Percentiles rank a stretch among this genome's conserved stretches.
These are phyloP conservation scores for Aureobasidium leucospermi DNA, from an alignment of 2,329 filamentous ascomycete species.

Conservation along the genomic window DNA sequence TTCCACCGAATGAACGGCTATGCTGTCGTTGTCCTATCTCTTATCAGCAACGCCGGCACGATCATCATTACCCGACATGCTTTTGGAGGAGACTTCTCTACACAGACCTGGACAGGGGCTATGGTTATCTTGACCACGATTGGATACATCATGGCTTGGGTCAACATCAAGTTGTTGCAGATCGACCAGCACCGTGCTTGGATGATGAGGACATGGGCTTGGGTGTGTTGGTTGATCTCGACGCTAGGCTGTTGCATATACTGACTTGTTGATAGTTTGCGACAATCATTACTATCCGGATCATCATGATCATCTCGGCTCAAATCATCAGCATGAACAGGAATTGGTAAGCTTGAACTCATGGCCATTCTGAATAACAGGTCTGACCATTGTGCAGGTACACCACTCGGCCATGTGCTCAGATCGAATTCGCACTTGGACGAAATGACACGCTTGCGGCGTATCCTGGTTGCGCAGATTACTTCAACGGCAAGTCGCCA, in stretches of 20 bases:
- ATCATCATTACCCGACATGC: conserved; percentile 46
- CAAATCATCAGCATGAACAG: conserved; percentile 27
- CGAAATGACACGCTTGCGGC: background rate
- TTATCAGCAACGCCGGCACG: conserved; percentile 41
- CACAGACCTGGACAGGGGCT: conserved; percentile 39
- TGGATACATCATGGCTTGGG: conserved; percentile 41
- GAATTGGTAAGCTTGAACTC: conserved; percentile 17
- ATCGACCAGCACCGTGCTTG: conserved; percentile 58
- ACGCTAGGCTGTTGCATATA: background rate
- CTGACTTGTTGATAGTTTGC: background rate
- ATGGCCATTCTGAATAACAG: conserved; percentile 16
- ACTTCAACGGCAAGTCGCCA: background rate
- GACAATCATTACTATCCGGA: conserved; percentile 25
- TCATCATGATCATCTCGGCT: conserved; percentile 41
- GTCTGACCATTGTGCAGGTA: conserved; percentile 25
- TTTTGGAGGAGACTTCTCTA: conserved; percentile 49
- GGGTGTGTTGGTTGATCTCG: conserved; percentile 31
- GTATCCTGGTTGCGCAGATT: background rate
- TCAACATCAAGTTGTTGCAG: conserved; percentile 53
- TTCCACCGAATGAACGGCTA: conserved; percentile 58
- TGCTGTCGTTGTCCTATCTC: conserved; percentile 41
- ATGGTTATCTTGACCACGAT: conserved; percentile 40
- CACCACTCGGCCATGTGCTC: conserved; percentile 39
- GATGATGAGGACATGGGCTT: conserved; percentile 46
- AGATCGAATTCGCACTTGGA: conserved; percentile 20